These are phyloP conservation scores for Trichoderma asperelloides DNA, from an alignment of 495 filamentous ascomycete genomes.

Conservation along the genomic window DNA sequence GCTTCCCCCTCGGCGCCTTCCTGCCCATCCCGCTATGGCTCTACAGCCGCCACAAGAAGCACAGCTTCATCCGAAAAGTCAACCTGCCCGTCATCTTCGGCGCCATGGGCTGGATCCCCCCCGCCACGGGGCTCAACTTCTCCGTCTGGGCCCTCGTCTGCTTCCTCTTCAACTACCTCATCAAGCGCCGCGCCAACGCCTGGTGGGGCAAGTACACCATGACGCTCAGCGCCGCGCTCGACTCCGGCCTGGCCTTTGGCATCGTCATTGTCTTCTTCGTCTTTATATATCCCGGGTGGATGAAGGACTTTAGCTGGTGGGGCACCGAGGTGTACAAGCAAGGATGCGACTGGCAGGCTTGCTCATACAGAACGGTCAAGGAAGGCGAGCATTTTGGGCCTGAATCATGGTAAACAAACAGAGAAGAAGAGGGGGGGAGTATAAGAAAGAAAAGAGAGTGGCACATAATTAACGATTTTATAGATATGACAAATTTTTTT, in stretches of 20 bases:
- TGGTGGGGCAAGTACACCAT: constrained; percentile 92
- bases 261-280: constrained; percentile 78
- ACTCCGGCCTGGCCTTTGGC: constrained; percentile 70
- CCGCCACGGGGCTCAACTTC: constrained; percentile 78
- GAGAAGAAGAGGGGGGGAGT: too few relatives aligned
- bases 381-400: constrained; percentile 51
- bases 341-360: constrained; percentile 59
- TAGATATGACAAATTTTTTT: background rate
- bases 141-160: constrained; percentile 75
- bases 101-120: constrained; percentile 70
- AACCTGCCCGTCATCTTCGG: constrained; percentile 67
- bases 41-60: constrained; percentile 39
- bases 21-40: constrained; percentile 61
- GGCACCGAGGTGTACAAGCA: constrained; percentile 62
- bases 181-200: constrained; percentile 51
- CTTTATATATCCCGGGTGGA: constrained; percentile 62
- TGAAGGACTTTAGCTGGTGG: constrained; percentile 62
- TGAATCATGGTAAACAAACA: constrained; percentile 40
- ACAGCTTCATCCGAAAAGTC: constrained; percentile 51
- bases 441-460: too few relatives aligned
- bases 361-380: constrained; percentile 42
- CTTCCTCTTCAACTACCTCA: constrained; percentile 69
- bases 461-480: background rate
- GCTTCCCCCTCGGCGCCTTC: constrained; percentile 64
- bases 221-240: constrained; percentile 73